Base-by-base conservation (phyloP, 495 filamentous ascomycete species). In the Peziza echinospora region DNA sequence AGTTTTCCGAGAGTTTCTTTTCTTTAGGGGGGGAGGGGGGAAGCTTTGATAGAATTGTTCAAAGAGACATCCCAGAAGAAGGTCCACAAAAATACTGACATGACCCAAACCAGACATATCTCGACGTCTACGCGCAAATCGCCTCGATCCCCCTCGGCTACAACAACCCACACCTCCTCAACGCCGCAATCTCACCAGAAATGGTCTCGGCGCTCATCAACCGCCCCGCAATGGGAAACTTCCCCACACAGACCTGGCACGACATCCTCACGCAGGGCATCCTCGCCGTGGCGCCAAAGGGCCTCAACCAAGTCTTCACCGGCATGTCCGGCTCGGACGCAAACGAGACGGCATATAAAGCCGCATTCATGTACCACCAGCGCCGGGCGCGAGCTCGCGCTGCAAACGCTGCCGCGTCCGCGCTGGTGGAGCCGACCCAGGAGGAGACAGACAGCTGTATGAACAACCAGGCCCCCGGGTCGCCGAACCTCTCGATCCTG, bases 311-410 rank as follows among this genome's bases (percentile, higher is more conserved):
- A 63, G 89, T 97, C 55, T 96, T 96, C 71, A 97, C 89, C 21
- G 87, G 80, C 53, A 83, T 85, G 75, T 76, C 87, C 45, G 89
- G 89, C 53, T 93, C 84, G 7, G 89, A 97, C 60, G 91, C 89
- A 63, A 96, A 94, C 68, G 91, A 99, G 65, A 84, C 84, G n/a
- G 91, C 91, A 44, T 99, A 86, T 72, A 97, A 97, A 64, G 89
- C 89, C 28, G 89, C 89, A 47, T 96, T 96, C 70, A 97, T 97
- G 78, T 97, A 82, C 75, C 79, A 80, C 51, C 79, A 86, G 21
- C 84, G 85, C 60, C 72, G 77, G 39, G 76, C 93, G 65, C 82
- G 89, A 52, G 89, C 89, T 54, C 86, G 86, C 21, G 62, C 71
- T 48, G 58, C 78, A 41, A n/a, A n/a, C n/a, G n/a, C n/a, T n/a